Percentiles rank a stretch among this genome's conserved stretches.
Evolutionary conservation across 495 filamentous ascomycete species (phyloP).

Genomic region (Alectoria sarmentosa): DNA sequence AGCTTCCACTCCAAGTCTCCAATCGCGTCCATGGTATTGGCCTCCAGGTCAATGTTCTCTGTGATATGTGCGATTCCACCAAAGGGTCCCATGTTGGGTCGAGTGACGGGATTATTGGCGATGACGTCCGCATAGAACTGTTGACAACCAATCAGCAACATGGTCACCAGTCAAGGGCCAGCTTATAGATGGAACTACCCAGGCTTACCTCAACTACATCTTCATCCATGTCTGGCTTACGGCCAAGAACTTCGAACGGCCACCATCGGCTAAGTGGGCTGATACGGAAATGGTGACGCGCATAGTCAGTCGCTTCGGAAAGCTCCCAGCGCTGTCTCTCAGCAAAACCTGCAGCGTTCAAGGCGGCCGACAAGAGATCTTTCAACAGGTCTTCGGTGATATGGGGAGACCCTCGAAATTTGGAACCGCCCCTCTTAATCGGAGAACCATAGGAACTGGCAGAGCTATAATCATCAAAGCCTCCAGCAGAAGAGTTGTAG

Average conservation of each 20-base stretch:
- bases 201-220: conserved; percentile 28
- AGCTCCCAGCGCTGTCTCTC: conserved; percentile 41
- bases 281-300: conserved; percentile 15
- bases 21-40: conserved; percentile 12
- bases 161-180: not conserved
- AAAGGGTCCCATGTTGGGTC: conserved; percentile 5
- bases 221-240: conserved; percentile 29
- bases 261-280: conserved; percentile 31
- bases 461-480: not conserved
- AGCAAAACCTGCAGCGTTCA: conserved; percentile 59
- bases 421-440: not conserved
- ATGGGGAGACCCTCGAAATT: conserved; percentile 16
- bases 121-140: conserved; percentile 13
- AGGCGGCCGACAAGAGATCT: conserved; percentile 50
- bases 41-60: conserved; percentile 9
- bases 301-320: conserved; percentile 23
- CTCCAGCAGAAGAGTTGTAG: conserved; percentile 21
- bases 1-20: conserved; percentile 12
- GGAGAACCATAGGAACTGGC: not conserved
- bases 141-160: not conserved
- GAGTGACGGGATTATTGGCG: conserved; percentile 1
- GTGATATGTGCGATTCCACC: conserved; percentile 10
- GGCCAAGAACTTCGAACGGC: conserved; percentile 36
- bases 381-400: conserved; percentile 49
- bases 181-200: not conserved